phyloP scores from a whole-genome alignment of 2,329 filamentous ascomycete genomes.

The Ceratocystiopsis brevicomis region DNA sequence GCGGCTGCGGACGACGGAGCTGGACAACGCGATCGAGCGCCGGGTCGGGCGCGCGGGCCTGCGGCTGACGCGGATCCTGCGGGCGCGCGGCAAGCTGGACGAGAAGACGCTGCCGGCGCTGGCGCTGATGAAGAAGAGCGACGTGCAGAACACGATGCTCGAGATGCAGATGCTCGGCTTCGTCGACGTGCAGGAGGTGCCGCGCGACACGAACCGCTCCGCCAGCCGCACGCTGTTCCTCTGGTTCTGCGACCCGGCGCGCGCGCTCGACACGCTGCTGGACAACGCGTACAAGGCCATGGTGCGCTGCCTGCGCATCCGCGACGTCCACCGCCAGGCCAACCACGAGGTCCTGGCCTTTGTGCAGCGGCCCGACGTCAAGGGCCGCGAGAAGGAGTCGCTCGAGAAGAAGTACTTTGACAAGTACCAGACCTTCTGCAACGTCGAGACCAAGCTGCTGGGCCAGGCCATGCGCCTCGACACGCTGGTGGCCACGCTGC shows the following conservation, averaged over 20 bases:
- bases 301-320: constrained; percentile 64
- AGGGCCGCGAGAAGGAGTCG: constrained; percentile 64
- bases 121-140: constrained; percentile 66
- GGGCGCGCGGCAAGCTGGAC: constrained; percentile 80
- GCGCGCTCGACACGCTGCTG: constrained; percentile 49
- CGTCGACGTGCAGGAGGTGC: constrained; percentile 84
- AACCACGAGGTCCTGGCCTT: constrained; percentile 59
- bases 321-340: constrained; percentile 55
- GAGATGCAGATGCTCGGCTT: constrained; percentile 74
- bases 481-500: constrained; percentile 62
- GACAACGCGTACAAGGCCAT: constrained; percentile 81
- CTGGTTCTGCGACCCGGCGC: constrained; percentile 72
- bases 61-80: constrained; percentile 68
- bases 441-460: constrained; percentile 53
- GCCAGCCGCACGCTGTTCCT: constrained; percentile 76
- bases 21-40: constrained; percentile 65
- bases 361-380: constrained; percentile 69
- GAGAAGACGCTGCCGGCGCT: constrained; percentile 72
- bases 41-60: constrained; percentile 59
- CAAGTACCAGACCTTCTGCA: constrained; percentile 37
- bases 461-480: constrained; percentile 67
- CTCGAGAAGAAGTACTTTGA: constrained; percentile 57
- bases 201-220: constrained; percentile 64
- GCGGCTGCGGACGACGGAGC: constrained; percentile 53
- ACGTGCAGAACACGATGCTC: constrained; percentile 68